These are phyloP conservation scores for Pleurozium schreberi DNA, from an alignment of 225 moss, liverwort and hornwort species.

Conservation along the genomic window DNA sequence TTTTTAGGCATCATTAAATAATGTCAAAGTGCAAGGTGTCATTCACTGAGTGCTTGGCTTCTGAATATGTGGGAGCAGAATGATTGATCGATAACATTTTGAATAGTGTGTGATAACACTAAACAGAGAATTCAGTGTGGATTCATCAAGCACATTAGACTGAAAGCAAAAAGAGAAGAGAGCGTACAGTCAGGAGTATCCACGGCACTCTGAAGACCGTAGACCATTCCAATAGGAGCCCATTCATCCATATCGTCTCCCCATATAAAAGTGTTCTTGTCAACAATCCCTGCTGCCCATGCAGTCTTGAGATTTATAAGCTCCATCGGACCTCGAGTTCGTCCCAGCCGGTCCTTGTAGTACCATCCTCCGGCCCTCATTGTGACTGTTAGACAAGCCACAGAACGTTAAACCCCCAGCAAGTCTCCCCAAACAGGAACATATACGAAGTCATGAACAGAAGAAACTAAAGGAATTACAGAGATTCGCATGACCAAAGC, in stretches of 20 bases:
- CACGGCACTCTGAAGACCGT: constrained; percentile 62
- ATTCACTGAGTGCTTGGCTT: neutral
- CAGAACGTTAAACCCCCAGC: neutral
- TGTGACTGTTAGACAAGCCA: constrained; percentile 29
- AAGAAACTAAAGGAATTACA: neutral
- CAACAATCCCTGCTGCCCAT: constrained; percentile 96
- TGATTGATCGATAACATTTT: neutral
- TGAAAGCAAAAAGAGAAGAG: neutral
- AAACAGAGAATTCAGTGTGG: neutral
- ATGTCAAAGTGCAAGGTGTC: neutral
- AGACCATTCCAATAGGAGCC: constrained; percentile 97
- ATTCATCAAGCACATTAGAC: neutral
- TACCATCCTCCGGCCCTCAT: constrained; percentile 99
- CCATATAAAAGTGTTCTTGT: constrained; percentile 99
- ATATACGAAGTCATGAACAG: neutral
- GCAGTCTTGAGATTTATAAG: constrained; percentile 86
- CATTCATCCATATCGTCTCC: constrained; percentile 99
- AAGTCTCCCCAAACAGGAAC: neutral
- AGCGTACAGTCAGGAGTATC: constrained; percentile 68
- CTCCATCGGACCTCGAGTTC: constrained; percentile 94
- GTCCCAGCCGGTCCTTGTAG: constrained; percentile 92
- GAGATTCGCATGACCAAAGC: neutral
- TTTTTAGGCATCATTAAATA: too few relatives aligned
- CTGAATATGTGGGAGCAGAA: neutral
- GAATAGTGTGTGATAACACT: neutral